phyloP scores from a whole-genome alignment of 2,329 filamentous ascomycete species.

The Lasiodiplodia sp. region DNA sequence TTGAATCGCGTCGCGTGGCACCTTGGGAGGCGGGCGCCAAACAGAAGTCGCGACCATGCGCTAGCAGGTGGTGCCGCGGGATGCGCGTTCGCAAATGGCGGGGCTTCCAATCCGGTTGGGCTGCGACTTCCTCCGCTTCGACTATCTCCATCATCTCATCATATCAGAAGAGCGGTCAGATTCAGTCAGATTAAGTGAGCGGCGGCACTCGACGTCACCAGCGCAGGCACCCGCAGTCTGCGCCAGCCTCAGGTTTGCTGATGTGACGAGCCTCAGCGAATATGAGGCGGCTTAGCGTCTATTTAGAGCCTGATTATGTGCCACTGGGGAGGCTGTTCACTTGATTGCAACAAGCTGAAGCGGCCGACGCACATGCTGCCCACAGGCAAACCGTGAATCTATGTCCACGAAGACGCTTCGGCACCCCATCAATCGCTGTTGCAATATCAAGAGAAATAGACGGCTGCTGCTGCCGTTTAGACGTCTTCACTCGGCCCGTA shows the following conservation, averaged over 20 bases:
- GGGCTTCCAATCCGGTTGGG: slow-evolving; percentile 18
- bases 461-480: no score
- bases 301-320: no score
- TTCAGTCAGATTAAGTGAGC: neutral
- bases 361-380: no score
- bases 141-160: neutral
- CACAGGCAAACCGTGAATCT: no score
- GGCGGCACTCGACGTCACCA: neutral
- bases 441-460: no score
- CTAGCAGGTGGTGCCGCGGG: slow-evolving; percentile 12
- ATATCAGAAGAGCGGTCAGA: slow-evolving; percentile 12
- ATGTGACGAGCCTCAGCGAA: neutral
- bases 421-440: no score
- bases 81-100: slow-evolving; percentile 18
- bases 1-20: slow-evolving; percentile 17
- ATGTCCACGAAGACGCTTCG: no score
- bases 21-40: slow-evolving; percentile 20
- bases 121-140: neutral
- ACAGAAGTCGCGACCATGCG: slow-evolving; percentile 4
- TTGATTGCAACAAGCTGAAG: neutral
- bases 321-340: neutral
- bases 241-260: neutral
- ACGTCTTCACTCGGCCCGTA: neutral
- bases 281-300: neutral
- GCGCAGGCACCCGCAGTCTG: neutral